phyloP scores from a whole-genome alignment of 768 basidiomycete species.

The Polyporus arcularius region DNA sequence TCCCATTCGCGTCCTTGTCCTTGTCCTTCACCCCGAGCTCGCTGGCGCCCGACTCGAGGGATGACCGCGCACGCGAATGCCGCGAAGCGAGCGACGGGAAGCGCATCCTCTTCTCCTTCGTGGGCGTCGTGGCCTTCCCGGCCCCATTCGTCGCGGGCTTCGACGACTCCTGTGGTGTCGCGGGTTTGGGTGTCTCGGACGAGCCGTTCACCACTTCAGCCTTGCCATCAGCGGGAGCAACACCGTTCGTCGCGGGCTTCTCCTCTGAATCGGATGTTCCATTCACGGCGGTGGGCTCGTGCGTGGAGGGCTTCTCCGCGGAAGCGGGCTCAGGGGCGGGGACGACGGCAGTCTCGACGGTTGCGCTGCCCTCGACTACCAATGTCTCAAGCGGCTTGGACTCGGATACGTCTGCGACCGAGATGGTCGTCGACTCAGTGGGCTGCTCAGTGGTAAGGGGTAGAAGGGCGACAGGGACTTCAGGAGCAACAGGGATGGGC shows the following conservation, averaged over 20 bases:
- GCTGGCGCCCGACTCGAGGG: conserved; percentile 14
- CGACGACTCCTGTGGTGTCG: conserved; percentile 15
- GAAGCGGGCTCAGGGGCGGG: conserved; percentile 10
- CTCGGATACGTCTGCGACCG: conserved; percentile 15
- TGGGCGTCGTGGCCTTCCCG: conserved; percentile 10
- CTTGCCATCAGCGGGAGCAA: neutral
- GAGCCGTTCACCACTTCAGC: neutral
- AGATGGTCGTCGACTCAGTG: neutral
- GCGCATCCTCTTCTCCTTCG: conserved; percentile 26
- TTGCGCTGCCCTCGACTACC: conserved; percentile 22
- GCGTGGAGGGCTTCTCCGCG: conserved; percentile 13
- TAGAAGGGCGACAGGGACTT: conserved; percentile 23
- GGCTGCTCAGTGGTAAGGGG: conserved; percentile 16
- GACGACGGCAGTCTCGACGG: conserved; percentile 7
- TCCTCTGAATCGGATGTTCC: conserved; percentile 1
- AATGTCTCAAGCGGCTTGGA: conserved; percentile 20
- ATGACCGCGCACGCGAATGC: conserved; percentile 19
- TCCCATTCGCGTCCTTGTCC: conserved; percentile 3
- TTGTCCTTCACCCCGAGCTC: conserved; percentile 11
- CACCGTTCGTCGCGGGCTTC: conserved; percentile 7
- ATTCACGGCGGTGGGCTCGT: conserved; percentile 7
- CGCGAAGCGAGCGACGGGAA: conserved; percentile 31
- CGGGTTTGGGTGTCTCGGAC: neutral
- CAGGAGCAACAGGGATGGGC: conserved; percentile 13
- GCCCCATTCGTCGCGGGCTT: conserved; percentile 6